phyloP scores from a whole-genome alignment of 208 protist genomes.

The Polymyxa betae region DNA sequence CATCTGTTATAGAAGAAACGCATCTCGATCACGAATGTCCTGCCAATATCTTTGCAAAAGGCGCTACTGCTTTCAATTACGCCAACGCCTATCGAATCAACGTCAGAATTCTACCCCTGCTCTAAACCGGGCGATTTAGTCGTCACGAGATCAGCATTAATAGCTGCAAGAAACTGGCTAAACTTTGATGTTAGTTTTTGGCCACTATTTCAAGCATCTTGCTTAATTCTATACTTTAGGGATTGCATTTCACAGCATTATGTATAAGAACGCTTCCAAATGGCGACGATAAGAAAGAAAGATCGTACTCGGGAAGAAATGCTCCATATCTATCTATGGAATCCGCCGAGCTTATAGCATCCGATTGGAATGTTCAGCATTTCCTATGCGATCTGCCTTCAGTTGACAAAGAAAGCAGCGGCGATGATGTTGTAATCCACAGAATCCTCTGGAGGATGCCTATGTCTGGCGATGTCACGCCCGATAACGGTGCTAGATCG shows the following conservation, averaged over 20 bases:
- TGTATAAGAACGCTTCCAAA: background rate
- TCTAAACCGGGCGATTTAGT: background rate
- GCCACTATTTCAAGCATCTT: no score
- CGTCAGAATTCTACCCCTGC: background rate
- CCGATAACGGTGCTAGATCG: background rate
- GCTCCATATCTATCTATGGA: background rate
- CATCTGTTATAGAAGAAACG: no score
- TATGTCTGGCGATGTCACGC: background rate
- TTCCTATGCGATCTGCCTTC: background rate
- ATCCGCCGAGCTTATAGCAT: background rate
- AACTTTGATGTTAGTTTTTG: background rate
- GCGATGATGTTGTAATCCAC: background rate
- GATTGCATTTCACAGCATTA: background rate
- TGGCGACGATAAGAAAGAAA: background rate
- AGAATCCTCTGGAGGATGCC: background rate
- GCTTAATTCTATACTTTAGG: background rate
- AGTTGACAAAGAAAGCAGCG: background rate
- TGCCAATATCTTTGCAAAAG: no score
- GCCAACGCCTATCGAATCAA: background rate
- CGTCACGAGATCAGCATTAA: background rate
- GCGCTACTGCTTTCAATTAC: background rate
- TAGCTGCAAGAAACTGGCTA: background rate
- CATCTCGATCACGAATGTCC: no score
- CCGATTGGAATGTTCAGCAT: background rate
- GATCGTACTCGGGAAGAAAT: background rate